phyloP scores from a whole-genome alignment of 2,329 filamentous ascomycete genomes.

The Byssothecium circinans region DNA sequence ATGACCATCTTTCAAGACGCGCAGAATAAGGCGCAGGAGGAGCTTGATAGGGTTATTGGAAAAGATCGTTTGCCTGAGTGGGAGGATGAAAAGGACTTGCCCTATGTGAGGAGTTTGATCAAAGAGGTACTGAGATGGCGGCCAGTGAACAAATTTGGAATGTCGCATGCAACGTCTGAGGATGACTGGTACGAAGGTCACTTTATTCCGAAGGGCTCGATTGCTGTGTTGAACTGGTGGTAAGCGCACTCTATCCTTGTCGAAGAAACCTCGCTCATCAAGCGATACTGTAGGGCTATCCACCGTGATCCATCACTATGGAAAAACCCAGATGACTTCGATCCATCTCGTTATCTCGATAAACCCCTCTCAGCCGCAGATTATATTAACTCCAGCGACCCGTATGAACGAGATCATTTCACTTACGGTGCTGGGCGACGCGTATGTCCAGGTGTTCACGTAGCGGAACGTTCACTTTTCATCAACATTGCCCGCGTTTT shows the following conservation, averaged over 20 bases:
- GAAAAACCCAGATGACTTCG: conserved; percentile 33
- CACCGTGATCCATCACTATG: conserved; percentile 33
- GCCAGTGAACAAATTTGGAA: conserved; percentile 36
- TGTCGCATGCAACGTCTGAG: conserved; percentile 37
- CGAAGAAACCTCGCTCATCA: neutral
- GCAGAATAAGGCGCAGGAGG: conserved; percentile 30
- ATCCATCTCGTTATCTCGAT: conserved; percentile 31
- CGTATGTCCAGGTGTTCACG: conserved; percentile 41
- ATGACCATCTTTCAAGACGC: conserved; percentile 32
- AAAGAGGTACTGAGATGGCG: conserved; percentile 38
- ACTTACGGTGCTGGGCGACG: conserved; percentile 40
- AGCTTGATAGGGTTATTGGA: conserved; percentile 36
- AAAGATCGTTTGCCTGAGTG: conserved; percentile 30
- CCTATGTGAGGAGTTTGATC: conserved; percentile 40
- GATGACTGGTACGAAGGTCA: conserved; percentile 44
- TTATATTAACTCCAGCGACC: conserved; percentile 34
- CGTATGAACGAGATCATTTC: conserved; percentile 40
- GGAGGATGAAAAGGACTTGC: conserved; percentile 34
- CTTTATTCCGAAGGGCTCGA: conserved; percentile 43
- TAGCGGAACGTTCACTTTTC: conserved; percentile 42
- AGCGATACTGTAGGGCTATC: conserved; percentile 28
- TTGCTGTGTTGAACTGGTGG: conserved; percentile 40
- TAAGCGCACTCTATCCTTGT: conserved; percentile 9
- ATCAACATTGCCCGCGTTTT: conserved; percentile 40
- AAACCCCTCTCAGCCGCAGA: conserved; percentile 30